phyloP scores from a whole-genome alignment of 495 filamentous ascomycete genomes.

The Penicillium macrosclerotiorum region DNA sequence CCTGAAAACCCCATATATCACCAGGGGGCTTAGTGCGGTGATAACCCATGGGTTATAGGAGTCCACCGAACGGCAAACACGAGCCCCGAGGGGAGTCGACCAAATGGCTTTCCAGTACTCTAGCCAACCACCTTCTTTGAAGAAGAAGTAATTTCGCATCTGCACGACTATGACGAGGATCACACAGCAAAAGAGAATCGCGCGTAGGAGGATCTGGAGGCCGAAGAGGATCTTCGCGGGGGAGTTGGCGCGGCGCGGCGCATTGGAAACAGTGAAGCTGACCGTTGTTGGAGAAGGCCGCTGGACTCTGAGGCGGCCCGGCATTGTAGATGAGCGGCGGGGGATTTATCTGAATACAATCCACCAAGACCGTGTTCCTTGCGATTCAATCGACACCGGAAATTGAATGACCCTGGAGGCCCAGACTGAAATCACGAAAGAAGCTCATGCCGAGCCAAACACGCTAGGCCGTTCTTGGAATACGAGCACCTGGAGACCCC shows the following conservation, averaged over 20 bases:
- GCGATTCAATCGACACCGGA: constrained; percentile 8
- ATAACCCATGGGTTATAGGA: constrained; percentile 31
- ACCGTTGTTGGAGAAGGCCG: constrained; percentile 84
- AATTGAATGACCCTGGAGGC: not conserved
- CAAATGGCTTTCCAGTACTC: constrained; percentile 33
- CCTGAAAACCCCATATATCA: constrained; percentile 48
- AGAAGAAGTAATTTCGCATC: constrained; percentile 26
- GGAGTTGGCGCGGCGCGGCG: constrained; percentile 53
- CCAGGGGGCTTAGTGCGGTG: constrained; percentile 26
- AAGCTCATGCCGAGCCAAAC: constrained; percentile 11
- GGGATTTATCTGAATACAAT: not conserved
- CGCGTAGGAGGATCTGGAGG: constrained; percentile 48
- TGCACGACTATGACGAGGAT: constrained; percentile 42
- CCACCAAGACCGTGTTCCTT: constrained; percentile 1
- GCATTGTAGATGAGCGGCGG: constrained; percentile 27
- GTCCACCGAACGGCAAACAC: constrained; percentile 37
- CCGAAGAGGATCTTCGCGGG: constrained; percentile 53
- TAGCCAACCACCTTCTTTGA: constrained; percentile 14
- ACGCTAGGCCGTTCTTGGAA: constrained; percentile 21
- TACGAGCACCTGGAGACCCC: constrained; percentile 9
- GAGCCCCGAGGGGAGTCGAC: constrained; percentile 28
- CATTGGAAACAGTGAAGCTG: constrained; percentile 81
- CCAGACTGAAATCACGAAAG: constrained; percentile 1
- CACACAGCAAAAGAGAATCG: constrained; percentile 40
- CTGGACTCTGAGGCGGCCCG: constrained; percentile 58